These are phyloP conservation scores for Zarea fungicola DNA, from an alignment of 2,329 filamentous ascomycete species.

Conservation along the genomic window DNA sequence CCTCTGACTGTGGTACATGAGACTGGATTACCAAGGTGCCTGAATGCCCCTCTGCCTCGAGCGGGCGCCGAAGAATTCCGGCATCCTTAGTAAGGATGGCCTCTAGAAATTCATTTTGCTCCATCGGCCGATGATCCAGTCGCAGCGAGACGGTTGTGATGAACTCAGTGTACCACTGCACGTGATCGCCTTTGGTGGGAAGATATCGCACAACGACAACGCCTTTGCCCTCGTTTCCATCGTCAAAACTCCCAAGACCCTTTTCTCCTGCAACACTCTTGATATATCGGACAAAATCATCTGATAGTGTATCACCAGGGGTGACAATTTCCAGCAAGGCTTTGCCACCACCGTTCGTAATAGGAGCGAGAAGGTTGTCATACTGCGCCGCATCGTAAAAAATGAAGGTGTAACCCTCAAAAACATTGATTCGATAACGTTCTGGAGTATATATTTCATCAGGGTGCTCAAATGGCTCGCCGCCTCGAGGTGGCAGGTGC, in stretches of 20 bases:
- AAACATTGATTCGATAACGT: constrained; percentile 60
- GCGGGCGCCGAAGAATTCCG: constrained; percentile 61
- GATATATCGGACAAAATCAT: constrained; percentile 75
- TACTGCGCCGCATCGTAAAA: constrained; percentile 76
- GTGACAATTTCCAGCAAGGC: constrained; percentile 61
- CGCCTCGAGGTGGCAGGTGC: constrained; percentile 68
- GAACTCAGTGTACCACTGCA: constrained; percentile 66
- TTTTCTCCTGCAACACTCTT: constrained; percentile 71
- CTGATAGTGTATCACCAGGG: constrained; percentile 58
- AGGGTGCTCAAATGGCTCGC: constrained; percentile 66
- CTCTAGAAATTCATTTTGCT: constrained; percentile 88
- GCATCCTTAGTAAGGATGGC: constrained; percentile 80
- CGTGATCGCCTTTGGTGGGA: constrained; percentile 47
- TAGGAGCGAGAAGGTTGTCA: constrained; percentile 65
- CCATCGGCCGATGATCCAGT: constrained; percentile 75
- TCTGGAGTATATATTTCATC: constrained; percentile 70
- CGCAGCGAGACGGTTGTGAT: constrained; percentile 63
- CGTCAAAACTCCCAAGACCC: constrained; percentile 58
- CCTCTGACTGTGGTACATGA: constrained; percentile 6
- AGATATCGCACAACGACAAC: constrained; percentile 74
- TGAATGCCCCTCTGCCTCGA: constrained; percentile 45
- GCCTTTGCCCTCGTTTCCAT: constrained; percentile 60
- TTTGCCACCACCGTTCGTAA: constrained; percentile 79
- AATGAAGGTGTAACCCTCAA: constrained; percentile 82
- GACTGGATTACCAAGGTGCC: constrained; percentile 11